Base-by-base conservation (phyloP, 1,139 yeast genomes). In the Scheffersomyces quercinus region DNA sequence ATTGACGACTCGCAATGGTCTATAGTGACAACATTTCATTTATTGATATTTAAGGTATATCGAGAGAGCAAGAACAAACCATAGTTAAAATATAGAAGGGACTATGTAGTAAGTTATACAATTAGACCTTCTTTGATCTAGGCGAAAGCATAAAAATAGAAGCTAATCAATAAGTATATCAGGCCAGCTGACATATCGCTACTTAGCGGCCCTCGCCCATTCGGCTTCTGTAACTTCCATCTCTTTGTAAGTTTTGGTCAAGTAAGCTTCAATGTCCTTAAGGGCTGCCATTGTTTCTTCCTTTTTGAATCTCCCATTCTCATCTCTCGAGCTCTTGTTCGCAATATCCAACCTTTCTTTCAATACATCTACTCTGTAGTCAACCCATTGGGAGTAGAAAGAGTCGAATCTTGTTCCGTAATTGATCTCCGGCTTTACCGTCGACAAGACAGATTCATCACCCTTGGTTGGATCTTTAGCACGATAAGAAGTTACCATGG, bases 401-500 rank as follows among this genome's bases (percentile, higher is more conserved):
- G 61, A 63, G 43, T 60, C 48, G 51, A 56, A 69, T 26, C 64
- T 50, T 2, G 72, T 60, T 5, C 74, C 75, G 40, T 48, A 63
- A 49, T 66, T 67, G 44, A 66, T 46, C 44, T 70, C 76, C 0
- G 75, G 75, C 46, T 70, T 70, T 26, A 68, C 73, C 0, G 75
- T 70, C 10, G 51, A 41, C 45, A 70, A 61, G 5, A 64, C 66
- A 1, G 70, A 61, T 11, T 53, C 57, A 40, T 70, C 75, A 39
- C 49, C 48, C 29, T 51, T 52, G 13, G 37, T 30, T 0, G 70
- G 60, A 39, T 64, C 54, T 41, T 63, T 65, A 13, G 75, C 67
- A 35, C 73, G 55, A 49, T 64, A 70, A 9, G 71, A 65, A 4
- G 75, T 70, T 15, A 70, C 75, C 74, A 56, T 55, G 7, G 85